Evolutionary conservation across 495 filamentous ascomycete genomes (phyloP).

Genomic region (Aspergillus haitiensis): DNA sequence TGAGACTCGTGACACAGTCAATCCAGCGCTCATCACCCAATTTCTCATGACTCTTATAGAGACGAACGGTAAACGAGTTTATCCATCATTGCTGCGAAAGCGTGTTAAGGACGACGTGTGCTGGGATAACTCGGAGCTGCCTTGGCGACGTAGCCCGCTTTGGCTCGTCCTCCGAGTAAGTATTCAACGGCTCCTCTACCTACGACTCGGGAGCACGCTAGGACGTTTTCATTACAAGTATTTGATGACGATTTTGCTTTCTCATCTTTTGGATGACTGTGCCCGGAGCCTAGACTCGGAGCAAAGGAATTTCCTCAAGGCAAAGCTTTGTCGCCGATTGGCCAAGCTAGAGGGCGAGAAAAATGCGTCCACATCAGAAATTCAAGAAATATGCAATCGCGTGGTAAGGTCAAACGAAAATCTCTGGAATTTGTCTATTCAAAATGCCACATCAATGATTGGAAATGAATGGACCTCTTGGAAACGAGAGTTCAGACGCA

Average conservation of each 20-base stretch:
- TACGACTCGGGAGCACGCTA: conserved; percentile 41
- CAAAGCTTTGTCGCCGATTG: conserved; percentile 61
- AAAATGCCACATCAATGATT: conserved; percentile 18
- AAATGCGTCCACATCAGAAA: neutral
- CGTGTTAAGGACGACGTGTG: conserved; percentile 60
- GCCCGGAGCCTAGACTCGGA: conserved; percentile 30
- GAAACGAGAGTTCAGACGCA: conserved; percentile 29
- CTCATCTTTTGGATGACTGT: conserved; percentile 43
- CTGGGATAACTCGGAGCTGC: conserved; percentile 42
- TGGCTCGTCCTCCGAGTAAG: conserved; percentile 62
- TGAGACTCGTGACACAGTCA: conserved; percentile 56
- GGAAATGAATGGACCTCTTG: conserved; percentile 30
- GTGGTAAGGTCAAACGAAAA: conserved; percentile 25
- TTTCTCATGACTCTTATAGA: conserved; percentile 59
- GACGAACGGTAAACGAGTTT: conserved; percentile 42
- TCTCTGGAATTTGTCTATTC: conserved; percentile 31
- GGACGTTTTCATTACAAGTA: conserved; percentile 61
- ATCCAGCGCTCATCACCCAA: conserved; percentile 54
- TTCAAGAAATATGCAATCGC: conserved; percentile 13
- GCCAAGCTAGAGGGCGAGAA: conserved; percentile 56
- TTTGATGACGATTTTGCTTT: conserved; percentile 48
- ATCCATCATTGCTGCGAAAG: conserved; percentile 47
- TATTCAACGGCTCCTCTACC: conserved; percentile 48
- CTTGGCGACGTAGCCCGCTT: conserved; percentile 57
- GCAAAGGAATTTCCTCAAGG: conserved; percentile 38